Base-by-base conservation (phyloP, 371 early-diverging fungal genomes). In the Umbelopsis sp. region DNA sequence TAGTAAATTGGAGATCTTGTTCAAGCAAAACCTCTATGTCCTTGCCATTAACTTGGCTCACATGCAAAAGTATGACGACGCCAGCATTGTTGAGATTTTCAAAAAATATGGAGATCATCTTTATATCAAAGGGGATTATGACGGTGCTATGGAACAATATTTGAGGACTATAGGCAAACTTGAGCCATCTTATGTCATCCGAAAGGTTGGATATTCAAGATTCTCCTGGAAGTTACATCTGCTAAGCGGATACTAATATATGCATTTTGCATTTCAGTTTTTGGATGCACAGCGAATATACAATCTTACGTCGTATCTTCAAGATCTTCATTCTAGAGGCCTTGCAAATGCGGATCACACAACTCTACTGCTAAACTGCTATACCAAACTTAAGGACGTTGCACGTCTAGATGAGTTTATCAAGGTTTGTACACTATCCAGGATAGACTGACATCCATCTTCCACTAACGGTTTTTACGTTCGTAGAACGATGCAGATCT, bases 341-440 rank as follows among this genome's bases (percentile, higher is more conserved):
- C 80, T 96, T 38, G 97, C 97, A 1, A 96, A 93, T 66, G 86
- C 92, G 14, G 97, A 97, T 74, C 97, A 97, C 76, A 97, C 97
- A 0, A 97, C 97, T 0, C 76, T 97, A 51, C 78, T 98, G 35
- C 82, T 98, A n/a, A 97, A 96, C 73, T 98, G 99, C 84, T 98
- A 97, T 75, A 94, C 97, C 24, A 97, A 97, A 75, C 84, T 96
- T 18, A 92, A 93, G 72, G 96, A 95, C 77, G 91, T 91, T 11
- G 86, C 86, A 48, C 77, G 90, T 12, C 78, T 96, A 22, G 93
- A 94, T 74, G 87, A 88, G 71, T 97, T 98, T 71, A 91, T 98
- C 68, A 92, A 93, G 84, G 89, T 85, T 70, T 25, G 20, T n/a
- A 35, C 50, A 2, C 10, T 16, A 41, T 24, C 18, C 25, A 22